A percentile compares a stretch with the other conserved stretches of the same genome.
These are phyloP conservation scores for Penicillium oxalicum DNA, from an alignment of 2,329 filamentous ascomycete genomes.

Conservation along the genomic window DNA sequence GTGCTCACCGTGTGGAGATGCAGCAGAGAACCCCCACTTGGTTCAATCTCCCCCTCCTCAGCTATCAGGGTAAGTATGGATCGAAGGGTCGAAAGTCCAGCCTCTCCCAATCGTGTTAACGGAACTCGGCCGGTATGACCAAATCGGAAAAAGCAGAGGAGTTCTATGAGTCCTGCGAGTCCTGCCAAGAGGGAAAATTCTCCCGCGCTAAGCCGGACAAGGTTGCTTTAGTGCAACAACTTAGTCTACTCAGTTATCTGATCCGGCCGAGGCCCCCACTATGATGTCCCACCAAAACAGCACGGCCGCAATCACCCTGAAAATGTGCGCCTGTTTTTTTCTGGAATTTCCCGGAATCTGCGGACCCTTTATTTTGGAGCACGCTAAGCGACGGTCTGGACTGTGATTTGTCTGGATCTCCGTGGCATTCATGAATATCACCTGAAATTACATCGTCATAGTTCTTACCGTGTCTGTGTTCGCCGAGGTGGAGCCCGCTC, in stretches of 20 bases:
- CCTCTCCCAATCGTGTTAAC: neutral
- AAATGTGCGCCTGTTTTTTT: neutral
- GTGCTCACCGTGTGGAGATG: neutral
- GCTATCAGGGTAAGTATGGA: no score
- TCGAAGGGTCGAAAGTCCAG: no score
- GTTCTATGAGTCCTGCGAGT: neutral
- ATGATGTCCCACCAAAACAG: neutral
- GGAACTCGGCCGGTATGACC: neutral
- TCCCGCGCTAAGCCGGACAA: constrained; percentile 3
- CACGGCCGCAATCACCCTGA: neutral
- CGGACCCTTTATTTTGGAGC: no score
- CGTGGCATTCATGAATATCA: neutral
- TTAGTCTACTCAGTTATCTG: constrained; percentile 8
- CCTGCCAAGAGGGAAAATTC: neutral
- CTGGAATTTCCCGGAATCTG: neutral
- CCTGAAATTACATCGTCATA: no score
- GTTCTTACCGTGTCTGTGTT: no score
- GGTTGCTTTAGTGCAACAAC: constrained; percentile 1
- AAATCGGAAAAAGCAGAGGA: neutral
- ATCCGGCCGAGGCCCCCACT: neutral
- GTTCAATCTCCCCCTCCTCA: neutral
- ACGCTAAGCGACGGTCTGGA: no score
- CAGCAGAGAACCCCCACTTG: neutral
- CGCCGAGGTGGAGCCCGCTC: no score
- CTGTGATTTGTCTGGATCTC: neutral